Percentiles rank a stretch among this genome's conserved stretches.
Conservation (phyloP, 2,329 filamentous ascomycete species). For the Graphiopsis chlorocephala region DNA sequence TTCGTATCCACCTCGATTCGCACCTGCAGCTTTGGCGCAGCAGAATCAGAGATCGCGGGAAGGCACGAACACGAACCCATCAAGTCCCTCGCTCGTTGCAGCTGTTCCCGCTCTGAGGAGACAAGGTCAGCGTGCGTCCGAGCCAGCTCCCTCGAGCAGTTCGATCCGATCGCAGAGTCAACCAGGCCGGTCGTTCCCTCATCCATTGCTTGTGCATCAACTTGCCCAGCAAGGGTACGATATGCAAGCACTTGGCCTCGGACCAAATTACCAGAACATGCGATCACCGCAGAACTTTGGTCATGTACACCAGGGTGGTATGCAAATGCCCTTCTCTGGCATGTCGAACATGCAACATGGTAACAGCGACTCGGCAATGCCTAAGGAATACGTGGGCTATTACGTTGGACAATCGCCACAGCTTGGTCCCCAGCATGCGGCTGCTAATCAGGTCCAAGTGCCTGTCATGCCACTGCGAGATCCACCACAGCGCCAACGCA, state of each 20-base stretch:
- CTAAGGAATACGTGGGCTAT: slow-evolving; percentile 53
- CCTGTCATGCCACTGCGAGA: slow-evolving; percentile 35
- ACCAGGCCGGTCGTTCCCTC: slow-evolving; percentile 44
- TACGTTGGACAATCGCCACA: slow-evolving; percentile 46
- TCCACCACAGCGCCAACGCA: slow-evolving; percentile 41
- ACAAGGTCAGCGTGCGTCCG: slow-evolving; percentile 42
- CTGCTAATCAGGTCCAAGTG: slow-evolving; percentile 31
- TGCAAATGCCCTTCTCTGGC: slow-evolving; percentile 26
- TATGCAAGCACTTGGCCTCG: slow-evolving; percentile 28
- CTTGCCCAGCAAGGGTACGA: slow-evolving; percentile 41
- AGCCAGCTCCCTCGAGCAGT: slow-evolving; percentile 40
- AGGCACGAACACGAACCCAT: slow-evolving; percentile 47
- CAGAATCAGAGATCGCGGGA: slow-evolving; percentile 40
- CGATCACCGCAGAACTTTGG: slow-evolving; percentile 26
- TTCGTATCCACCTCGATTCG: slow-evolving; percentile 43
- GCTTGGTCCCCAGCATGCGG: slow-evolving; percentile 34
- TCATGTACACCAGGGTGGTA: slow-evolving; percentile 19
- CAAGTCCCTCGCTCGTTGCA: slow-evolving; percentile 46
- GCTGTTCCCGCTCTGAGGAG: slow-evolving; percentile 44
- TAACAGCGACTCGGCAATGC: slow-evolving; percentile 36
- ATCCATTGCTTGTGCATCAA: slow-evolving; percentile 38
- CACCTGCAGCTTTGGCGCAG: slow-evolving; percentile 36
- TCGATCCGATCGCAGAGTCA: slow-evolving; percentile 51
- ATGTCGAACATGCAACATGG: slow-evolving; percentile 21
- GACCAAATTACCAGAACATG: slow-evolving; percentile 32